Percentiles rank a stretch among this genome's conserved stretches.
phyloP scores from a whole-genome alignment of 2,329 filamentous ascomycete species.

The Podosphaera fusca region DNA sequence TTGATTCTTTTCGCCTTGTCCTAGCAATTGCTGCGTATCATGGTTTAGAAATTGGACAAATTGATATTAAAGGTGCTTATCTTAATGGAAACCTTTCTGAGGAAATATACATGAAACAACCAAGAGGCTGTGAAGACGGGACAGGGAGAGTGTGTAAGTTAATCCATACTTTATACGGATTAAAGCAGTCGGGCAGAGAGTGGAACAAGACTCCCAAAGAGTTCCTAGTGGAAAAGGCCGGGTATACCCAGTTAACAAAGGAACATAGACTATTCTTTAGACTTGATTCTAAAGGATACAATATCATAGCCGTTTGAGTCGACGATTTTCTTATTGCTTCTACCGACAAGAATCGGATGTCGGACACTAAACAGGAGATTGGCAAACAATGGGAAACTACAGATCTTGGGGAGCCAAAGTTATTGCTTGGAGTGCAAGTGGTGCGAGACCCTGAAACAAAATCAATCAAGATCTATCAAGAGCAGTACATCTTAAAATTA shows the following conservation, averaged over 20 bases:
- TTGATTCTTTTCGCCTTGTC: not conserved
- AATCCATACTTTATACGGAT: too few relatives aligned
- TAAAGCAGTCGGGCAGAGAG: too few relatives aligned
- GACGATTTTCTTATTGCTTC: not conserved
- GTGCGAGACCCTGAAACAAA: too few relatives aligned
- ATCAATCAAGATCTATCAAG: too few relatives aligned
- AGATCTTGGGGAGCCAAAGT: not conserved
- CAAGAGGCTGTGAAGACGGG: not conserved
- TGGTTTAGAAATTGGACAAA: too few relatives aligned
- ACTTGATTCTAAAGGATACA: not conserved
- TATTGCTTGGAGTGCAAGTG: too few relatives aligned
- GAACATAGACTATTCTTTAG: not conserved
- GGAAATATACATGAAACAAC: not conserved
- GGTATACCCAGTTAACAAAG: not conserved
- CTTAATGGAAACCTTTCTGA: not conserved
- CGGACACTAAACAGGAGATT: not conserved
- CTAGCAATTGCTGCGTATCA: not conserved
- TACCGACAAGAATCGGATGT: not conserved
- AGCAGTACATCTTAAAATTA: too few relatives aligned
- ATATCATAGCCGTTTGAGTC: not conserved
- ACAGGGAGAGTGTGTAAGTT: not conserved
- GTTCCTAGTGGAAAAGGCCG: not conserved
- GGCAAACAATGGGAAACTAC: not conserved
- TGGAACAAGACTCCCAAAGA: not conserved
- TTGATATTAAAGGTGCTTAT: too few relatives aligned